Evolutionary conservation across 2,329 filamentous ascomycete genomes (phyloP).

Genomic region (Podosphaera aphanis): DNA sequence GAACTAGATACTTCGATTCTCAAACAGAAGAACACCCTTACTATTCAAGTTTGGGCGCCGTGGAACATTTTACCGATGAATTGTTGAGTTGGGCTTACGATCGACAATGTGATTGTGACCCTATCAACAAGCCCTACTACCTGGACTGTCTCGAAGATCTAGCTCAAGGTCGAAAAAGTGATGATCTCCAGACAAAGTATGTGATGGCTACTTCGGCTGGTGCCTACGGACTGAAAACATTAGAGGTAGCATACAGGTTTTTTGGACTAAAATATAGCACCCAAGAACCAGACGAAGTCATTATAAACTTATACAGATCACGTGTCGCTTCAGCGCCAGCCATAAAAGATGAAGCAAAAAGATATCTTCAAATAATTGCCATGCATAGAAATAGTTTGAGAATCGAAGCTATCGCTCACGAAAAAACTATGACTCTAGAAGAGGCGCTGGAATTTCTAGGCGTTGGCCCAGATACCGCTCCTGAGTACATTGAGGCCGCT

Average conservation of each 20-base stretch:
- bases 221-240: conserved; percentile 29
- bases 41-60: conserved; percentile 38
- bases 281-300: conserved; percentile 28
- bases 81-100: conserved; percentile 39
- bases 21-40: conserved; percentile 18
- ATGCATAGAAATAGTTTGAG: conserved; percentile 29
- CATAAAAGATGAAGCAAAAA: conserved; percentile 30
- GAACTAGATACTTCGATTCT: conserved; percentile 12
- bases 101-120: conserved; percentile 32
- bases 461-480: conserved; percentile 14
- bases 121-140: conserved; percentile 31
- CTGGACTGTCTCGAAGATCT: conserved; percentile 41
- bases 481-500: conserved; percentile 15
- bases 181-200: conserved; percentile 32
- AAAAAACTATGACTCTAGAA: conserved; percentile 31
- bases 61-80: conserved; percentile 36
- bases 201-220: conserved; percentile 33
- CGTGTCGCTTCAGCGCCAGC: conserved; percentile 29
- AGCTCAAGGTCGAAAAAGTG: conserved; percentile 24
- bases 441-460: conserved; percentile 40
- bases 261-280: conserved; percentile 29
- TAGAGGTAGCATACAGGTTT: conserved; percentile 32
- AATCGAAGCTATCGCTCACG: conserved; percentile 33
- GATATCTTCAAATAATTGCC: conserved; percentile 35
- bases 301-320: conserved; percentile 37